A percentile compares a stretch with the other conserved stretches of the same genome.
Evolutionary conservation across 1,139 yeast genomes (phyloP).

Genomic region (Suhomyces maxii): DNA sequence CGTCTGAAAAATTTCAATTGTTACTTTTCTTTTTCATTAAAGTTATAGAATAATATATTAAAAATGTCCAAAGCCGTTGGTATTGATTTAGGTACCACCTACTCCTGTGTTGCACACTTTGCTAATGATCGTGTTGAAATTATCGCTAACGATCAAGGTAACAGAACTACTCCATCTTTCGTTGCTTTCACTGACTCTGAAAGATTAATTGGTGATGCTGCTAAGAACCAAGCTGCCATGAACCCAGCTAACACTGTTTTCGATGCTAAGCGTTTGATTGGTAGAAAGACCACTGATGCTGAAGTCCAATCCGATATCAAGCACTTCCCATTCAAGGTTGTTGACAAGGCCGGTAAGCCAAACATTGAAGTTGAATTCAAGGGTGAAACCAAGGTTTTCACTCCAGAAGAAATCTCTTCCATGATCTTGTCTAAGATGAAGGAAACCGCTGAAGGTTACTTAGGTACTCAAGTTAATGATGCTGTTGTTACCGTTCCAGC

Average conservation of each 20-base stretch:
- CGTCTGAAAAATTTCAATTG: constrained; percentile 3
- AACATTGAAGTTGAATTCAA: constrained; percentile 61
- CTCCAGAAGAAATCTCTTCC: constrained; percentile 70
- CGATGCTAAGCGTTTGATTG: constrained; percentile 69
- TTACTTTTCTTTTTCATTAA: constrained; percentile 9
- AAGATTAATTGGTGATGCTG: constrained; percentile 70
- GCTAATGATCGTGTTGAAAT: constrained; percentile 72
- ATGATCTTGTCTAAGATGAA: constrained; percentile 66
- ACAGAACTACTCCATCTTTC: constrained; percentile 69
- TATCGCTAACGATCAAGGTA: constrained; percentile 70
- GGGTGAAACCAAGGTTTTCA: constrained; percentile 63
- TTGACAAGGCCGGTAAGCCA: constrained; percentile 60
- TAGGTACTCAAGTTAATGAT: constrained; percentile 64
- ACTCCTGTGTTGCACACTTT: constrained; percentile 80
- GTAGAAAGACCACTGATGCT: constrained; percentile 59
- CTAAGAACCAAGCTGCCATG: constrained; percentile 72
- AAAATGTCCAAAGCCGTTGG: constrained; percentile 71
- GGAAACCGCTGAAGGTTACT: constrained; percentile 64
- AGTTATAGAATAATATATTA: constrained; percentile 9
- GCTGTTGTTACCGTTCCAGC: constrained; percentile 77
- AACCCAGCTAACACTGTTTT: constrained; percentile 66
- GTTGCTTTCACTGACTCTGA: constrained; percentile 70
- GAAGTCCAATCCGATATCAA: constrained; percentile 59
- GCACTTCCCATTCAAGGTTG: constrained; percentile 64
- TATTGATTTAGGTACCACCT: constrained; percentile 83